phyloP scores from a whole-genome alignment of 306 rosid genomes.

The Ochetophila trinervis region DNA sequence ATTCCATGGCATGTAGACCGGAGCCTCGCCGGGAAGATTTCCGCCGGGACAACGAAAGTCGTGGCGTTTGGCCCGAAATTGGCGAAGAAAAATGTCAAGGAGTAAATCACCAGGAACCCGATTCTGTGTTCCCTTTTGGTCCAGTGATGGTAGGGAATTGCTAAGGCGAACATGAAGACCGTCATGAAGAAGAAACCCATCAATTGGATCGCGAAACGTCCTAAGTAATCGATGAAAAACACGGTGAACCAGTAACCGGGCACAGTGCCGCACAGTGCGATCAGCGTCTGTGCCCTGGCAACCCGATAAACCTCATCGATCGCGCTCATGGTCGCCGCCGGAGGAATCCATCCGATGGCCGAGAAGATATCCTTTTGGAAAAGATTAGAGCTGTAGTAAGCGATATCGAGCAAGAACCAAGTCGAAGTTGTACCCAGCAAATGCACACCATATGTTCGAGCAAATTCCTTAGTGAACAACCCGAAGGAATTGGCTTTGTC shows the following conservation, averaged over 20 bases:
- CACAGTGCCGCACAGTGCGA: constrained; percentile 79
- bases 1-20: constrained; percentile 93
- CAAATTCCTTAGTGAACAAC: constrained; percentile 54
- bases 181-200: constrained; percentile 97
- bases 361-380: constrained; percentile 84
- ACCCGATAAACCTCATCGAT: constrained; percentile 63
- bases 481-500: constrained; percentile 40
- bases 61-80: constrained; percentile 93
- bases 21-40: constrained; percentile 84
- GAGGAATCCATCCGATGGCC: constrained; percentile 81
- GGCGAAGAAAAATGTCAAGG: constrained; percentile 78
- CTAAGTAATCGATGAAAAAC: constrained; percentile 53
- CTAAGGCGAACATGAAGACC: constrained; percentile 82
- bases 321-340: constrained; percentile 59
- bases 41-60: constrained; percentile 82
- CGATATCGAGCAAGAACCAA: constrained; percentile 86
- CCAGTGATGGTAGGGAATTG: constrained; percentile 88
- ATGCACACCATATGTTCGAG: constrained; percentile 63
- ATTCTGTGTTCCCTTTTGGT: constrained; percentile 36
- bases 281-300: constrained; percentile 79
- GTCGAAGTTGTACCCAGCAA: constrained; percentile 67
- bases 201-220: constrained; percentile 73
- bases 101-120: constrained; percentile 70
- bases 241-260: constrained; percentile 97
- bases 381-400: constrained; percentile 83